Evolutionary conservation across 208 protist species (phyloP).

Genomic region (Porcisia hertigi): DNA sequence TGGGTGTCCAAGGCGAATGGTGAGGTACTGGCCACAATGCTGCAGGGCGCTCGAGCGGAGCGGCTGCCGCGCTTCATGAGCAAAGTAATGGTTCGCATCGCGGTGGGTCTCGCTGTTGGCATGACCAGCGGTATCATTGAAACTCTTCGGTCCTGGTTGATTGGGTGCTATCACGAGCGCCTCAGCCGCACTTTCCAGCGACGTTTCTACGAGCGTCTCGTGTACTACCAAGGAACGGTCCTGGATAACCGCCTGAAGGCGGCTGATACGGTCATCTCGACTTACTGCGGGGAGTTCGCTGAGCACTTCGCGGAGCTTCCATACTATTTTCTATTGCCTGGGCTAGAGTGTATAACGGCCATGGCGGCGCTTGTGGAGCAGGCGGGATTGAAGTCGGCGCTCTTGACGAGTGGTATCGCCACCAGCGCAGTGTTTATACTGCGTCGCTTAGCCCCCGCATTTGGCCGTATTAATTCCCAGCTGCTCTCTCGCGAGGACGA

Average conservation of each 20-base stretch:
- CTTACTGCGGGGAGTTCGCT: slow-evolving; percentile 88
- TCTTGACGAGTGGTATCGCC: slow-evolving; percentile 51
- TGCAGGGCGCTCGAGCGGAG: slow-evolving; percentile 46
- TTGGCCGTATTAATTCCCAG: slow-evolving; percentile 75
- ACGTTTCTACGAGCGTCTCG: slow-evolving; percentile 76
- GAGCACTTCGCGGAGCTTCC: slow-evolving; percentile 90
- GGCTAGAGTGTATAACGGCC: slow-evolving; percentile 62
- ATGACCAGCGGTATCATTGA: slow-evolving; percentile 72
- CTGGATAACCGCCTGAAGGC: slow-evolving; percentile 77
- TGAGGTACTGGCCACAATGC: slow-evolving; percentile 65
- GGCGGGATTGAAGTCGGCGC: slow-evolving; percentile 44
- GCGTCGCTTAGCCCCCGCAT: slow-evolving; percentile 59
- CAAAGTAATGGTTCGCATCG: slow-evolving; percentile 46
- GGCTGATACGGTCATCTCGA: slow-evolving; percentile 77
- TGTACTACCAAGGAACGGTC: slow-evolving; percentile 81
- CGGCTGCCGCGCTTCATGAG: slow-evolving; percentile 55
- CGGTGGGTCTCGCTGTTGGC: slow-evolving; percentile 41
- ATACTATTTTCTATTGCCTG: slow-evolving; percentile 87
- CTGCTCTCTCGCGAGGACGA: slow-evolving; percentile 76
- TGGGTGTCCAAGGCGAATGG: slow-evolving; percentile 66
- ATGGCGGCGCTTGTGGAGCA: slow-evolving; percentile 64
- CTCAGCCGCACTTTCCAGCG: slow-evolving; percentile 76
- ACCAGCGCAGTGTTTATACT: slow-evolving; percentile 59
- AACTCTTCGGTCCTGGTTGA: slow-evolving; percentile 77
- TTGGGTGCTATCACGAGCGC: slow-evolving; percentile 81